Conservation (phyloP, 768 basidiomycete species). For the Macrolepiota fuliginosa region DNA sequence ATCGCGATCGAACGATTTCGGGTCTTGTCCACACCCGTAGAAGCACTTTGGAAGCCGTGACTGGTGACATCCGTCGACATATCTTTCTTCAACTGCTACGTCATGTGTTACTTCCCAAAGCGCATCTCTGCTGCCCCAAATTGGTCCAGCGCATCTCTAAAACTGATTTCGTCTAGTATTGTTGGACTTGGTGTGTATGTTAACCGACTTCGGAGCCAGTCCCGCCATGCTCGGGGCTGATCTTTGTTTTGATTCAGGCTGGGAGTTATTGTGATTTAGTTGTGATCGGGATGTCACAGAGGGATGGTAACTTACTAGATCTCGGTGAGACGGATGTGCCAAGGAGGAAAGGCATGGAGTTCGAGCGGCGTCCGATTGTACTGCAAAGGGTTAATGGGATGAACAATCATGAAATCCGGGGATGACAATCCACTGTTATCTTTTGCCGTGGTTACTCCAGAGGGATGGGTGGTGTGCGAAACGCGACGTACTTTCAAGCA, state of each 20-base stretch:
- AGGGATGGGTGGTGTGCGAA: neutral
- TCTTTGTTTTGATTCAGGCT: slow-evolving; percentile 27
- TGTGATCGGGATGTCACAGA: slow-evolving; percentile 2
- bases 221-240: slow-evolving; percentile 7
- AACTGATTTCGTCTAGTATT: slow-evolving; percentile 50
- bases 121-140: slow-evolving; percentile 76
- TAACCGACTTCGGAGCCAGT: slow-evolving; percentile 7
- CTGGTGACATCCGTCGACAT: neutral
- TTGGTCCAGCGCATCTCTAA: slow-evolving; percentile 71
- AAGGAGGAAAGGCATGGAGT: slow-evolving; percentile 77
- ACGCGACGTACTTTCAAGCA: slow-evolving; percentile 56
- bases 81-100: neutral
- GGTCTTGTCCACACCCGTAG: neutral
- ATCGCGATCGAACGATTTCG: neutral
- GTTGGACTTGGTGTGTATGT: slow-evolving; percentile 15
- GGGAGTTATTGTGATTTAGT: neutral
- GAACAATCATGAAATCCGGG: slow-evolving; percentile 78
- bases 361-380: slow-evolving; percentile 49
- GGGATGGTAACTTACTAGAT: slow-evolving; percentile 55
- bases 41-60: neutral
- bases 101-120: slow-evolving; percentile 56
- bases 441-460: slow-evolving; percentile 21
- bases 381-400: slow-evolving; percentile 44
- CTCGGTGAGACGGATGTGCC: slow-evolving; percentile 82
- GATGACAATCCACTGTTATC: slow-evolving; percentile 54